These are phyloP conservation scores for Phialophora expanda DNA, from an alignment of 2,329 filamentous ascomycete species.

Conservation along the genomic window DNA sequence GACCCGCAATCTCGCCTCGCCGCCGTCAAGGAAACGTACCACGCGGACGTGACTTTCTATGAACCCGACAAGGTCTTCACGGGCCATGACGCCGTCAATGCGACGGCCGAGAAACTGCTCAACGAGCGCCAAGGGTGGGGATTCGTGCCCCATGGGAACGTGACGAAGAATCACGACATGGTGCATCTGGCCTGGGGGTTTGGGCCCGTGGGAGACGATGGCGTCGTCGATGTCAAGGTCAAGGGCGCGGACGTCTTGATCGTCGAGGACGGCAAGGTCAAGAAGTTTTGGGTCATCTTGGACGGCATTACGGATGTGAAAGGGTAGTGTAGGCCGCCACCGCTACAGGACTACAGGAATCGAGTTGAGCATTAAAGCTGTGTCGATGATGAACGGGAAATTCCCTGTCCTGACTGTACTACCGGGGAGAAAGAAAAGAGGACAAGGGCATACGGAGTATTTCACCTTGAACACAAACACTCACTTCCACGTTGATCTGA, in stretches of 20 bases:
- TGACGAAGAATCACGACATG: conserved; percentile 22
- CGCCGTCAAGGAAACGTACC: conserved; percentile 13
- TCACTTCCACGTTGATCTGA: background rate
- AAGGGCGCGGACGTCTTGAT: conserved; percentile 23
- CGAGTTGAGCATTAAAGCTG: no score
- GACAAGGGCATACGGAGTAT: background rate
- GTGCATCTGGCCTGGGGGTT: conserved; percentile 21
- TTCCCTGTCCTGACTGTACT: background rate
- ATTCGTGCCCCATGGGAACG: conserved; percentile 14
- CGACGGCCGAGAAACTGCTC: conserved; percentile 14
- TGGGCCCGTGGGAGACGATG: conserved; percentile 16
- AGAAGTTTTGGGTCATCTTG: conserved; percentile 23
- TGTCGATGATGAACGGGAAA: no score
- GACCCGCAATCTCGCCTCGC: conserved; percentile 11
- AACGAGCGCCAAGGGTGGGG: conserved; percentile 12
- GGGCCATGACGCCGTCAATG: conserved; percentile 19
- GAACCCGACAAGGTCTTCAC: conserved; percentile 13
- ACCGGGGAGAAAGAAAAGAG: background rate
- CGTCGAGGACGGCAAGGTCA: conserved; percentile 16
- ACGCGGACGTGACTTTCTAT: conserved; percentile 19
- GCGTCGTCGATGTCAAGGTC: conserved; percentile 16
- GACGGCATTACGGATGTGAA: conserved; percentile 22
- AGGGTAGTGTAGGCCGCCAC: background rate
- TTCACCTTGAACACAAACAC: background rate
- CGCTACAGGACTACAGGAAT: background rate